These are phyloP conservation scores for Oryza punctata DNA, from an alignment of 176 grass and related monocot genomes.

Conservation along the genomic window DNA sequence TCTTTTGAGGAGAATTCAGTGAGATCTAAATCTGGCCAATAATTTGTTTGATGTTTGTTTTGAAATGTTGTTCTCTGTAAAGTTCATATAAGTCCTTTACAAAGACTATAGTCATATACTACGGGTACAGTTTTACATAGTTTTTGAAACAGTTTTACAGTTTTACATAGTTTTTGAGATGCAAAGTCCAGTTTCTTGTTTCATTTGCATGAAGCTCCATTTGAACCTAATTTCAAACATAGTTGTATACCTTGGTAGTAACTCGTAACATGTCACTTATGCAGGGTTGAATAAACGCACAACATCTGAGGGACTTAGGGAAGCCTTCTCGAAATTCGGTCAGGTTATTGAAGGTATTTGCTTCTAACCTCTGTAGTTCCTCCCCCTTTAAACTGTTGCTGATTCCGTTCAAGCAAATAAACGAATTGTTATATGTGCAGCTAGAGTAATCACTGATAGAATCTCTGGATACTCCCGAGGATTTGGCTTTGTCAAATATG, in stretches of 20 bases:
- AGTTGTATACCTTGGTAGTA: background rate
- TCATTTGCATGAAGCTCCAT: background rate
- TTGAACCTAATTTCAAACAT: background rate
- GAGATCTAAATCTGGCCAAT: background rate
- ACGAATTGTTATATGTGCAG: slow-evolving; percentile 38
- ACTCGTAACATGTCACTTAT: background rate
- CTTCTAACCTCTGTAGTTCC: slow-evolving; percentile 1
- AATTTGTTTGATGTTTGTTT: background rate
- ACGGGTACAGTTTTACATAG: background rate
- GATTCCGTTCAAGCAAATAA: background rate
- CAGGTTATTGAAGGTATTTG: slow-evolving; percentile 67
- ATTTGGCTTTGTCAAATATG: slow-evolving; percentile 89
- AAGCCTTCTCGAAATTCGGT: slow-evolving; percentile 78
- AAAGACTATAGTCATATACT: background rate
- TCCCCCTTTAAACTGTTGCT: background rate
- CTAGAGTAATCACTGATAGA: slow-evolving; percentile 80
- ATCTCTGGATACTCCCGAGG: slow-evolving; percentile 84
- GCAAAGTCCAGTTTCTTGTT: background rate
- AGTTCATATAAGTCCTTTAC: background rate
- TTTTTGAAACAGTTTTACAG: background rate
- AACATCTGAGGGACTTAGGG: slow-evolving; percentile 55
- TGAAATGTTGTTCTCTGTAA: background rate
- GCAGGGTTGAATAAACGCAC: slow-evolving; percentile 85
- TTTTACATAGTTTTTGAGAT: background rate
- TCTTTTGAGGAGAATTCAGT: background rate